These are phyloP conservation scores for Thelonectria discophora DNA, from an alignment of 2,329 filamentous ascomycete species.

Conservation along the genomic window DNA sequence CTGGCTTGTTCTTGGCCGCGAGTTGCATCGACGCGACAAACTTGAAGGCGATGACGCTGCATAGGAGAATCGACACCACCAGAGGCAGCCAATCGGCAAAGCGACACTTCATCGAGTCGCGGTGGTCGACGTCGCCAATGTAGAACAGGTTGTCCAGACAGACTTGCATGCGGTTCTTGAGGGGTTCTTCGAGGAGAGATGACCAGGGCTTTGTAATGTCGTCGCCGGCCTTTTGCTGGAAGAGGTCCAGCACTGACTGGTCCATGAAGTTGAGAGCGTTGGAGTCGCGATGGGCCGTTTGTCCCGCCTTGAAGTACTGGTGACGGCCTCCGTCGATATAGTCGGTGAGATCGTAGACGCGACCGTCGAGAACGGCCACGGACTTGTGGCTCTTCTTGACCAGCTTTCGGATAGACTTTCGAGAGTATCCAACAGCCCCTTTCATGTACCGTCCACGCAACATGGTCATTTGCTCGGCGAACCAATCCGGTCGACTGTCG, in stretches of 20 bases:
- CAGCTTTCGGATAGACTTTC: neutral
- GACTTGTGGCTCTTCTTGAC: neutral
- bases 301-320: neutral
- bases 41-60: constrained; percentile 81
- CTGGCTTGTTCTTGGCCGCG: constrained; percentile 86
- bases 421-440: neutral
- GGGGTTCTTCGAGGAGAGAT: constrained; percentile 50
- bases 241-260: neutral
- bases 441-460: neutral
- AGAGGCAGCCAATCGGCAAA: constrained; percentile 92
- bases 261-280: neutral
- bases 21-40: constrained; percentile 94
- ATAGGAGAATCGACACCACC: constrained; percentile 85
- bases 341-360: neutral
- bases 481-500: neutral
- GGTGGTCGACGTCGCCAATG: constrained; percentile 85
- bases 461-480: neutral
- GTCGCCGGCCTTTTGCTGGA: constrained; percentile 43
- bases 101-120: constrained; percentile 76
- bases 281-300: neutral
- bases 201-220: constrained; percentile 57
- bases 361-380: neutral
- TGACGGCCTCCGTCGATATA: neutral
- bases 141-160: constrained; percentile 91
- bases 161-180: constrained; percentile 68